phyloP scores from a whole-genome alignment of 306 rosid species.

The Notholithocarpus densiflorus region DNA sequence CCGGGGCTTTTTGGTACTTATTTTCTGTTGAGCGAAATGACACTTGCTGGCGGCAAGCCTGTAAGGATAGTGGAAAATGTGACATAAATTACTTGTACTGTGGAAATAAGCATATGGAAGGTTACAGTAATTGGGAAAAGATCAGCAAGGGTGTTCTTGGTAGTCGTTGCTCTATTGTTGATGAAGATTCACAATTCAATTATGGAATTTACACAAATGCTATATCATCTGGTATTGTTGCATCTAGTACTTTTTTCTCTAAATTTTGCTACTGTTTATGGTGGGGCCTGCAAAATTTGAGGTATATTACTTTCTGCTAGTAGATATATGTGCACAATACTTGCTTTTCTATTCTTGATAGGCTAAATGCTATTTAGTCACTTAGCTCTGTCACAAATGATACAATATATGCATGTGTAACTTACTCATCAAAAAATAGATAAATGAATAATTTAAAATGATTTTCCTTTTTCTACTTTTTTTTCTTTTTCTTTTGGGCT shows the following conservation, averaged over 20 bases:
- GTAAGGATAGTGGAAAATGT: slow-evolving; percentile 37
- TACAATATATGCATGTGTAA: neutral
- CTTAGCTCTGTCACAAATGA: neutral
- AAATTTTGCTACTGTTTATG: slow-evolving; percentile 79
- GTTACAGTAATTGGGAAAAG: slow-evolving; percentile 45
- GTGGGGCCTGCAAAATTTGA: slow-evolving; percentile 92
- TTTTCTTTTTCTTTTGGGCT: too few relatives aligned
- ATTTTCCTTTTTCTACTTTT: too few relatives aligned
- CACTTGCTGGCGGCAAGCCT: slow-evolving; percentile 69
- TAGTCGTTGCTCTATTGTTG: slow-evolving; percentile 33
- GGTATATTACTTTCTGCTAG: slow-evolving; percentile 35
- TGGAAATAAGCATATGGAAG: slow-evolving; percentile 34
- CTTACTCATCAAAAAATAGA: neutral
- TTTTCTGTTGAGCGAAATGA: slow-evolving; percentile 73
- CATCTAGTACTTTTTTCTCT: slow-evolving; percentile 49
- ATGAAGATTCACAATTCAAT: slow-evolving; percentile 34
- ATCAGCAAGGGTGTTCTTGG: slow-evolving; percentile 45
- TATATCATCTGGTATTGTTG: slow-evolving; percentile 47
- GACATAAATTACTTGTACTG: slow-evolving; percentile 54
- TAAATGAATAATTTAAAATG: neutral
- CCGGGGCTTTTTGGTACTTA: slow-evolving; percentile 86
- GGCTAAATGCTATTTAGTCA: neutral
- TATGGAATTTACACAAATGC: slow-evolving; percentile 76
- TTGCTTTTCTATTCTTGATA: neutral
- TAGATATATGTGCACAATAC: neutral